These are phyloP conservation scores for Lanmaoa pseudosensibilis DNA, from an alignment of 768 basidiomycete genomes.

Conservation along the genomic window DNA sequence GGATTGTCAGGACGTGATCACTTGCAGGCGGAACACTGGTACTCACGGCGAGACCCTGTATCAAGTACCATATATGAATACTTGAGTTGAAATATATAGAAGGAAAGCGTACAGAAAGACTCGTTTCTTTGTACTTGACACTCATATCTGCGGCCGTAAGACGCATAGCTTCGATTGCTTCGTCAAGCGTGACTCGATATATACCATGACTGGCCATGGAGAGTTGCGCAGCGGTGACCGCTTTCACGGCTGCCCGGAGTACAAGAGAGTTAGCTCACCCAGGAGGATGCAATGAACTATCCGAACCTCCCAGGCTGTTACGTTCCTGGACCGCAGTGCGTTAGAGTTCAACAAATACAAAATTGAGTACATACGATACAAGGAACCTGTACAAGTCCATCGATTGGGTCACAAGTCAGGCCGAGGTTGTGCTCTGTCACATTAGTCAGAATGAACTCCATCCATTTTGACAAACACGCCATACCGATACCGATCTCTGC, in stretches of 20 bases:
- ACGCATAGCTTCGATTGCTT: slow-evolving; percentile 95
- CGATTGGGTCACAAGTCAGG: slow-evolving; percentile 92
- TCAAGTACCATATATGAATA: slow-evolving; percentile 1
- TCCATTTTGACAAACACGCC: slow-evolving; percentile 12
- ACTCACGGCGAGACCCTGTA: slow-evolving; percentile 60
- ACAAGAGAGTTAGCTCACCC: slow-evolving; percentile 7
- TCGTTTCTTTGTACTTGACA: slow-evolving; percentile 93
- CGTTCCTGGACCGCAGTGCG: slow-evolving; percentile 53
- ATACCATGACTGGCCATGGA: slow-evolving; percentile 90
- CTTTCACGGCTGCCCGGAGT: slow-evolving; percentile 71
- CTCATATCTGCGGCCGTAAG: slow-evolving; percentile 94
- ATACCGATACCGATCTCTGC: slow-evolving; percentile 89
- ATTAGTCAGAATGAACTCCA: slow-evolving; percentile 2
- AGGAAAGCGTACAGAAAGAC: slow-evolving; percentile 66
- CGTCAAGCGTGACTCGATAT: slow-evolving; percentile 86
- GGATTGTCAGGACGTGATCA: slow-evolving; percentile 10
- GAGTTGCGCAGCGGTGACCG: slow-evolving; percentile 90
- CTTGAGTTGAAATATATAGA: background rate
- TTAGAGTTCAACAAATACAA: slow-evolving; percentile 2
- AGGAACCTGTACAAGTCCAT: slow-evolving; percentile 91
- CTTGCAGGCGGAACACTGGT: background rate
- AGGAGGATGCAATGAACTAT: background rate
- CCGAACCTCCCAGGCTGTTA: slow-evolving; percentile 78
- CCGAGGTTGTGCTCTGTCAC: slow-evolving; percentile 77
- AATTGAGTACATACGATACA: slow-evolving; percentile 66